Evolutionary conservation across 345 rosid genomes (phyloP).

Genomic region (Linum tenue): DNA sequence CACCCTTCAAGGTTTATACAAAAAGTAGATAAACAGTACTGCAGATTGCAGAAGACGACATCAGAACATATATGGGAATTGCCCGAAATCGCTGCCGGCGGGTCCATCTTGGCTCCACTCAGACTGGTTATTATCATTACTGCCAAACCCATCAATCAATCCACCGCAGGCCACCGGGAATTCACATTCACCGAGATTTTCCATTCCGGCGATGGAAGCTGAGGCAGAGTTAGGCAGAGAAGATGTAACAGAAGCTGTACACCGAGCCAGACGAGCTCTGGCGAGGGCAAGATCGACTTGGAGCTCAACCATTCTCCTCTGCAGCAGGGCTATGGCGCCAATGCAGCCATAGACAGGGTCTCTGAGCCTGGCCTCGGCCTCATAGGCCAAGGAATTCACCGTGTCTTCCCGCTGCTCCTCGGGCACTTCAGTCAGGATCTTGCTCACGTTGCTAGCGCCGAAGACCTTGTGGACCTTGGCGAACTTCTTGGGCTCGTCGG

Average conservation of each 20-base stretch:
- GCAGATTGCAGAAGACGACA: no score
- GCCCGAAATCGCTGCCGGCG: background rate
- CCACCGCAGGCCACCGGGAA: background rate
- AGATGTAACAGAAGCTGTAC: background rate
- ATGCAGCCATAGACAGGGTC: conserved; percentile 7
- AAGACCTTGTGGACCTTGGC: conserved; percentile 6
- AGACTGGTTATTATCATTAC: background rate
- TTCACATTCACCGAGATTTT: background rate
- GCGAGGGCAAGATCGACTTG: background rate
- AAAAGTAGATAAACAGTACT: background rate
- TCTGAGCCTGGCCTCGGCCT: conserved; percentile 5
- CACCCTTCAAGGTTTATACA: background rate
- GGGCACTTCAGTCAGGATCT: conserved; percentile 2
- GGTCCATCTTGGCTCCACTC: background rate
- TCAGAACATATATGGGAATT: background rate
- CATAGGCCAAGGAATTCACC: conserved; percentile 3
- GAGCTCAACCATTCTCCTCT: conserved; percentile 2
- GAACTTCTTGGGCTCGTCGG: conserved; percentile 6
- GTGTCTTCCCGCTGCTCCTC: conserved; percentile 4
- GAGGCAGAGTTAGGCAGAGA: background rate
- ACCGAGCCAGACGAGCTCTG: background rate
- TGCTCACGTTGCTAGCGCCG: conserved; percentile 3
- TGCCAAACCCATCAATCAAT: background rate
- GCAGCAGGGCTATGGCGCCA: conserved; percentile 1
- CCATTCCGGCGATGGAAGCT: background rate